phyloP scores from a whole-genome alignment of 192 early-diverging fungal genomes.

The Chytriomyces sp. region DNA sequence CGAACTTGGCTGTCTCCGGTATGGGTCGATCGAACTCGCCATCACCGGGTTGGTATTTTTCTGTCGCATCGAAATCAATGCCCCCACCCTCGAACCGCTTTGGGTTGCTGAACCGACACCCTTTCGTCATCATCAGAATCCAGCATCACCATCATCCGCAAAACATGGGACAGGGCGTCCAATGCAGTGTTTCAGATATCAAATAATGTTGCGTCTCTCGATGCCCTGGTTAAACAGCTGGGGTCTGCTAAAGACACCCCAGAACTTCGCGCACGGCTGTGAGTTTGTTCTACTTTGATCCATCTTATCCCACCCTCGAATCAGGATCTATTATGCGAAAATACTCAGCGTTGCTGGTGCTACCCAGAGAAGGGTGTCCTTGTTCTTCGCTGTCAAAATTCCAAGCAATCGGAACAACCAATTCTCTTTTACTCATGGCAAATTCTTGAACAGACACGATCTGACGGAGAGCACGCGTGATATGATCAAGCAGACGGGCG shows the following conservation, averaged over 20 bases:
- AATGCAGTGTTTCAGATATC: conserved; percentile 88
- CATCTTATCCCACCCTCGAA: too few species aligned
- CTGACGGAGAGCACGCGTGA: conserved; percentile 83
- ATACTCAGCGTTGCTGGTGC: too few species aligned
- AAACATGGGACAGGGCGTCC: conserved; percentile 71
- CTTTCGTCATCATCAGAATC: neutral
- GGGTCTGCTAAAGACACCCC: conserved; percentile 78
- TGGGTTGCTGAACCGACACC: neutral
- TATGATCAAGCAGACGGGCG: conserved; percentile 77
- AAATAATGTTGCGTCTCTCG: conserved; percentile 81
- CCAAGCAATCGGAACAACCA: too few species aligned
- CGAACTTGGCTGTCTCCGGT: neutral
- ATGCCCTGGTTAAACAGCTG: conserved; percentile 74
- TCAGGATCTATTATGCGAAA: too few species aligned
- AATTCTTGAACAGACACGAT: conserved; percentile 57
- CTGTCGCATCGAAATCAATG: neutral
- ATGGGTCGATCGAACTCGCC: neutral
- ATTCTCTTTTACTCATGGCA: neutral
- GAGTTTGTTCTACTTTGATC: conserved; percentile 26
- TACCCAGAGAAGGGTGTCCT: too few species aligned
- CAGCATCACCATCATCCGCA: conserved; percentile 1
- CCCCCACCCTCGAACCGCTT: neutral
- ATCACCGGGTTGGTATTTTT: neutral
- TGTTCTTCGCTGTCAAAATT: too few species aligned
- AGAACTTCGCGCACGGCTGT: conserved; percentile 78